Conservation (phyloP, 2,329 filamentous ascomycete species). For the Daldinia eschscholtzii region DNA sequence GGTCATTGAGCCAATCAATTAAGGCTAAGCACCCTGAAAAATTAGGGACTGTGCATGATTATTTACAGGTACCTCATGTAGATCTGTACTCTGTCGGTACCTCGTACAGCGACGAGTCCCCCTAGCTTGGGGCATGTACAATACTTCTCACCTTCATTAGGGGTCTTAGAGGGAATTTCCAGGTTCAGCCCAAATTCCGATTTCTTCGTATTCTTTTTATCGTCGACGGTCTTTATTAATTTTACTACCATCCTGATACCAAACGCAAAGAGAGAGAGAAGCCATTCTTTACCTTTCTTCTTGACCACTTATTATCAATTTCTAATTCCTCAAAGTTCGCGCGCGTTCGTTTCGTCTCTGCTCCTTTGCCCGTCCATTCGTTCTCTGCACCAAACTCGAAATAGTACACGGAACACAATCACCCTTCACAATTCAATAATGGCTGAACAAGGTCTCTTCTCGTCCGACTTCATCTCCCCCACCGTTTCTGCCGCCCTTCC, state of each 20-base stretch:
- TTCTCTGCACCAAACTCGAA: not conserved
- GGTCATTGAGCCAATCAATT: constrained; percentile 35
- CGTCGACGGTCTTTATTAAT: constrained; percentile 16
- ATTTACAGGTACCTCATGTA: not conserved
- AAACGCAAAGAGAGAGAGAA: not conserved
- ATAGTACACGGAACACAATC: not conserved
- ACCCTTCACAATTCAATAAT: constrained; percentile 45
- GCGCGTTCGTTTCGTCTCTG: constrained; percentile 1
- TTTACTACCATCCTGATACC: constrained; percentile 3
- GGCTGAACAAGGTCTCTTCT: constrained; percentile 77
- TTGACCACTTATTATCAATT: not conserved
- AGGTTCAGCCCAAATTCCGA: constrained; percentile 32
- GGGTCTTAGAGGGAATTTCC: constrained; percentile 25
- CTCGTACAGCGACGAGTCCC: not conserved
- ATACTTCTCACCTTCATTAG: constrained; percentile 11
- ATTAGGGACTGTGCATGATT: not conserved
- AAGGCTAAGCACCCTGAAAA: constrained; percentile 35
- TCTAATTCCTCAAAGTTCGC: not conserved
- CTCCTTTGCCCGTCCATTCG: not conserved
- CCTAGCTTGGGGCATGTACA: constrained; percentile 10
- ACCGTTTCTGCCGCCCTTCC: constrained; percentile 80
- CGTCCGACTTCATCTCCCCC: constrained; percentile 80
- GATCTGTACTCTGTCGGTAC: not conserved
- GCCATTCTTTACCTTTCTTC: not conserved
- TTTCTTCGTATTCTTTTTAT: constrained; percentile 40